Evolutionary conservation across 1,284 basidiomycete species (phyloP).

Genomic region (Afroboletus lepidellus): DNA sequence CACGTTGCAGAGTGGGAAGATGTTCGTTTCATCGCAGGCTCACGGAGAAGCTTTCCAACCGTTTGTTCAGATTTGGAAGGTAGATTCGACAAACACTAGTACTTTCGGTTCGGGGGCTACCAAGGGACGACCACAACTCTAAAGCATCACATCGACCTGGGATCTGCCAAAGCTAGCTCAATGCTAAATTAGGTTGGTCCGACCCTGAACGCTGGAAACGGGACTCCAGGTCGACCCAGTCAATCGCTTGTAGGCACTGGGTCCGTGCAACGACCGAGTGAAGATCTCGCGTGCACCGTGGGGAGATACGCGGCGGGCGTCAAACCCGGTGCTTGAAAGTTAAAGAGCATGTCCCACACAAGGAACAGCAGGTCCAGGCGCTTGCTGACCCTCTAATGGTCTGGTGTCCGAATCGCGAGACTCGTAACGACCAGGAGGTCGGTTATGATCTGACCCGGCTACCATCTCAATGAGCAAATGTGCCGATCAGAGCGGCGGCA

Average conservation of each 20-base stretch:
- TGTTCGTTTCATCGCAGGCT: background rate
- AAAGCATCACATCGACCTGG: background rate
- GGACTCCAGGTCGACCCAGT: background rate
- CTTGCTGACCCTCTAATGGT: constrained; percentile 9
- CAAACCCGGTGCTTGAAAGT: background rate
- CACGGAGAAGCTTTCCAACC: background rate
- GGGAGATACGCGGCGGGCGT: background rate
- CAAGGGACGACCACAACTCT: background rate
- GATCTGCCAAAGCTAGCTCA: background rate
- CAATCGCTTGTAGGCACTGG: background rate
- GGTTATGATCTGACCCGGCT: constrained; percentile 25
- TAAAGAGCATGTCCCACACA: background rate
- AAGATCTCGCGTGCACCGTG: background rate
- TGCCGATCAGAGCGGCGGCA: background rate
- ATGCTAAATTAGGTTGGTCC: background rate
- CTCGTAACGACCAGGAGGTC: constrained; percentile 29
- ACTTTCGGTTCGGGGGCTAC: background rate
- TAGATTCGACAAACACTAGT: too few species aligned
- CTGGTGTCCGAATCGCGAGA: constrained; percentile 26
- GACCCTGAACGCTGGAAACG: background rate
- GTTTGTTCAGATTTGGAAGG: background rate
- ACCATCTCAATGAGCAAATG: background rate
- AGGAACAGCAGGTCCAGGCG: background rate
- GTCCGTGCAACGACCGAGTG: background rate
- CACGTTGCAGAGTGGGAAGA: background rate